Conservation (phyloP, 768 basidiomycete species). For the Serpula lacrymans region DNA sequence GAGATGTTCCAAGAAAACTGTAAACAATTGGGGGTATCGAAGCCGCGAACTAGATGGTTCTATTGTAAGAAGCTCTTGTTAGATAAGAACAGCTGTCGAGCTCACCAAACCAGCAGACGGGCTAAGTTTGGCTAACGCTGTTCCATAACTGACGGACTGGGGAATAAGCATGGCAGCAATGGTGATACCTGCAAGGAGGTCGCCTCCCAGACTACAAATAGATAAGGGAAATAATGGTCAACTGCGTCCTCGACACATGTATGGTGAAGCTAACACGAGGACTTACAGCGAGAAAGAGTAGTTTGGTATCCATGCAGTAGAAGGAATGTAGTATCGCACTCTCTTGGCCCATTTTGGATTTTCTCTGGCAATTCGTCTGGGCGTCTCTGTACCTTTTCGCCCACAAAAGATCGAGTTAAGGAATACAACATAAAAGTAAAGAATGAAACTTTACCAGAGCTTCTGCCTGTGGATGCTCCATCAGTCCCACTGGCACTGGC, state of each 20-base stretch:
- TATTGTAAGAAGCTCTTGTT: neutral
- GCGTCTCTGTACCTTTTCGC: constrained; percentile 8
- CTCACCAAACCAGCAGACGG: constrained; percentile 83
- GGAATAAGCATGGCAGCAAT: constrained; percentile 84
- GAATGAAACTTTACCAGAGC: no score
- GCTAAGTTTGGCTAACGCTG: constrained; percentile 79
- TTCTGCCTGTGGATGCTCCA: no score
- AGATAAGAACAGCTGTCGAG: constrained; percentile 6
- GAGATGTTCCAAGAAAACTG: constrained; percentile 83
- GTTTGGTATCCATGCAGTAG: constrained; percentile 73
- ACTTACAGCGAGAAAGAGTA: constrained; percentile 69
- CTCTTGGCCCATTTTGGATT: constrained; percentile 41
- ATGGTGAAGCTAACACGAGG: neutral
- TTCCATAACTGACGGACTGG: constrained; percentile 89
- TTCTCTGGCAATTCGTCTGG: constrained; percentile 13
- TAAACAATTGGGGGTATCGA: constrained; percentile 87
- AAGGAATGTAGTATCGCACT: constrained; percentile 75
- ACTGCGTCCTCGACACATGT: constrained; percentile 7
- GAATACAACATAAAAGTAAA: neutral
- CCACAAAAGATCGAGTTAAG: neutral
- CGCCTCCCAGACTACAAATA: constrained; percentile 50
- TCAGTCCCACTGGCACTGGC: constrained; percentile 18
- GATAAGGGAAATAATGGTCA: no score
- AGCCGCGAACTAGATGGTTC: constrained; percentile 70
- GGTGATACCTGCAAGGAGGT: constrained; percentile 82